These are phyloP conservation scores for Globisporangium solare DNA, from an alignment of 352 stramenopile genomes.

Conservation along the genomic window DNA sequence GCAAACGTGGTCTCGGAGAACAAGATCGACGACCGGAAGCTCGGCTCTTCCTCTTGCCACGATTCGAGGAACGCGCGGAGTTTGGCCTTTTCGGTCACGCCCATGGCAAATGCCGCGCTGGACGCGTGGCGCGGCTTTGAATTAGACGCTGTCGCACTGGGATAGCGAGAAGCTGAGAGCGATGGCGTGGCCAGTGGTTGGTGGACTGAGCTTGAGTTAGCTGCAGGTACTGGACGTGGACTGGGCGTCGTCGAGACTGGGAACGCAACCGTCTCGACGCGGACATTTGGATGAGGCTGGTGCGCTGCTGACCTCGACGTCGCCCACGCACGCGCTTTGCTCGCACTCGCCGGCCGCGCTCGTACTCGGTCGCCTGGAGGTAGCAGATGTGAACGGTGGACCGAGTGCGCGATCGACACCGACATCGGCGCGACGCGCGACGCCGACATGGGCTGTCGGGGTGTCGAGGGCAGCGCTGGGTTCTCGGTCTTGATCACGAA, in stretches of 20 bases:
- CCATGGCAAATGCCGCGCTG: not conserved
- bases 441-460: slow-evolving; percentile 35
- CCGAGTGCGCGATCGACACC: slow-evolving; percentile 8
- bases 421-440: slow-evolving; percentile 21
- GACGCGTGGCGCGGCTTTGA: not conserved
- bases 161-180: too few relatives aligned
- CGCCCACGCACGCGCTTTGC: not conserved
- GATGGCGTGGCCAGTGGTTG: too few relatives aligned
- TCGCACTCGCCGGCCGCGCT: slow-evolving; percentile 14
- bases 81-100: slow-evolving; percentile 29
- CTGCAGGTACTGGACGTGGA: not conserved
- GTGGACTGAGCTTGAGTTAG: not conserved
- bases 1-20: slow-evolving; percentile 61
- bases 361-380: too few relatives aligned
- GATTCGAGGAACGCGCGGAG: slow-evolving; percentile 44
- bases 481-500: not conserved
- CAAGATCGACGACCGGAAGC: slow-evolving; percentile 52
- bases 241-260: not conserved
- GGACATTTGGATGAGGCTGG: slow-evolving; percentile 1
- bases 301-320: not conserved
- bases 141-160: too few relatives aligned
- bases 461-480: slow-evolving; percentile 5
- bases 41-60: slow-evolving; percentile 40
- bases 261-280: slow-evolving; percentile 8
- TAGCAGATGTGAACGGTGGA: not conserved